Base-by-base conservation (phyloP, 331 rosid species). In the Dryas integrifolia region DNA sequence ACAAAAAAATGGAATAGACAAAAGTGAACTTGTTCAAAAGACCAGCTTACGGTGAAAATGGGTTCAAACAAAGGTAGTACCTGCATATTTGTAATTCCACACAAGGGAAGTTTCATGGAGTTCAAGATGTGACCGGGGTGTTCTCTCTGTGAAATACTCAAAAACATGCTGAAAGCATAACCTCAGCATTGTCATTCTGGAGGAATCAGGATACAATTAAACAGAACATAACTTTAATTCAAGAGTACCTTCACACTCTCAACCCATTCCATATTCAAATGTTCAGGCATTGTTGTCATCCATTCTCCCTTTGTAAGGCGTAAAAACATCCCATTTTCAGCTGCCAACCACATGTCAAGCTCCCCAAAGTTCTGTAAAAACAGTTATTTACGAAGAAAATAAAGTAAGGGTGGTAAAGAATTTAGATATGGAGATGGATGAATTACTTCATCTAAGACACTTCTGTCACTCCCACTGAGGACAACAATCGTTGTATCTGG, bases 241-340 rank as follows among this genome's bases (percentile, higher is more conserved):
- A 70, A 53, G 60, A 72, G 65, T 74, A 91, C 98, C 96, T 88
- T 84, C 80, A 94, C 89, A 39, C 97, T 94, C 48, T 88, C 92
- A 49, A 88, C 87, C 98, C 98, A 94, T 71, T 94, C 98, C 98
- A 91, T 91, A 81, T 88, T 94, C 80, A 89, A 78, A 74, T 88
- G 97, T 72, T 94, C 98, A 5, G 97, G 98, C 98, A 94, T 94
- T 61, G 98, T 94, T 69, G 98, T 91, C 98, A 94, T 91, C 98
- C 98, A 94, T 24, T 83, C 88, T 52, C 97, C 97, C 74, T 72
- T 82, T 15, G 98, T 83, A 65, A 69, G 79, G 59, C 90, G 85
- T 71, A 94, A 70, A 77, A 94, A 94, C 98, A 94, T 94, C 73
- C 97, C 98, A 78, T 94, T 91, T 84, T 94, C 98, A 15, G 98